phyloP scores from a whole-genome alignment of 1,139 yeast genomes.

The Debaryomycetaceae sp. region DNA sequence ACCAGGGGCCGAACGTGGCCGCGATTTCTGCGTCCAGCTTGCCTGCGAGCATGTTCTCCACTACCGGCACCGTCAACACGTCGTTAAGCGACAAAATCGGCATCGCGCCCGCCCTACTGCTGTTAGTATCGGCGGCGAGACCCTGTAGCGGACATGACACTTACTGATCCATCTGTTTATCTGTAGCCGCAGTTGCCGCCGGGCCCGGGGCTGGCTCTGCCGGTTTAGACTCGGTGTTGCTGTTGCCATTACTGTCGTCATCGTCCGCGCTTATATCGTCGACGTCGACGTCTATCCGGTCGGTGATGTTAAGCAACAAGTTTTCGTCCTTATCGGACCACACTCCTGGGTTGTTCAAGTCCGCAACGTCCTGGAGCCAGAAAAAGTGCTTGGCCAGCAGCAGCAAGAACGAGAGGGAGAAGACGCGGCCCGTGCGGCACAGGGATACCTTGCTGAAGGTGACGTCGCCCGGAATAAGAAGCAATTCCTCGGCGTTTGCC shows the following conservation, averaged over 20 bases:
- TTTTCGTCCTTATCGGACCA: slow-evolving; percentile 58
- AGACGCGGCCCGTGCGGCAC: slow-evolving; percentile 76
- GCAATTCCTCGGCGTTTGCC: slow-evolving; percentile 52
- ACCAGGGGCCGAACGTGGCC: slow-evolving; percentile 22
- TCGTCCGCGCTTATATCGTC: slow-evolving; percentile 30
- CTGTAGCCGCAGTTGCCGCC: no score
- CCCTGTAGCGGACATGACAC: no score
- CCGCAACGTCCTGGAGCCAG: slow-evolving; percentile 85
- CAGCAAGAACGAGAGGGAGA: slow-evolving; percentile 68
- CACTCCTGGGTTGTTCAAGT: slow-evolving; percentile 48
- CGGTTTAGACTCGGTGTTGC: background rate
- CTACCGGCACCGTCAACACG: slow-evolving; percentile 26
- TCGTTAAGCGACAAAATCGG: slow-evolving; percentile 25
- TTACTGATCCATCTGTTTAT: no score
- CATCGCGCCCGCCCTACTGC: background rate
- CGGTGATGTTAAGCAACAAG: slow-evolving; percentile 24
- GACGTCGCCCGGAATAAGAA: slow-evolving; percentile 89
- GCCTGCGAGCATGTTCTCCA: slow-evolving; percentile 28
- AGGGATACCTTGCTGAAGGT: slow-evolving; percentile 67
- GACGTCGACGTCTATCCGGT: slow-evolving; percentile 33
- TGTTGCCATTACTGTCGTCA: slow-evolving; percentile 5
- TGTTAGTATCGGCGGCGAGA: no score
- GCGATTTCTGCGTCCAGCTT: slow-evolving; percentile 26
- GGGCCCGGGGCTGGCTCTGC: no score
- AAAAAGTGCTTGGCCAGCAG: slow-evolving; percentile 78